Conservation (phyloP, 345 rosid genomes). For the thale cress (Arabidopsis thaliana) region TAIR10.1 NC_003075.7:16362001-16362500, state of each 20-base stretch:
- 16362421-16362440: not conserved
- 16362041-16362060: not conserved
- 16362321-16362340: not conserved
- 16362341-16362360: not conserved
- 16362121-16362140: conserved; percentile 68
- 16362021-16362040: conserved; percentile 9
- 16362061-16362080: conserved; percentile 74
- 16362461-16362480: not conserved
- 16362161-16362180: conserved; percentile 40
- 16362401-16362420: not conserved
- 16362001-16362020: not conserved
- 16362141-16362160: conserved; percentile 46
- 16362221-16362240: conserved; percentile 36
- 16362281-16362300: not conserved
- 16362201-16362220: conserved; percentile 35
- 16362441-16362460: not conserved
- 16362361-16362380: not conserved
- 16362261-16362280: conserved; percentile 26
- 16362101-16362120: conserved; percentile 61
- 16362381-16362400: not conserved
- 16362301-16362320: not conserved
- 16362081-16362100: conserved; percentile 47
- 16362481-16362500: no score
- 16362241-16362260: conserved; percentile 5
- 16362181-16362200: conserved; percentile 54